A percentile compares a stretch with the other conserved stretches of the same genome.
Evolutionary conservation across 1,284 basidiomycete species (phyloP).

Genomic region (Cutaneotrichosporon sp.): DNA sequence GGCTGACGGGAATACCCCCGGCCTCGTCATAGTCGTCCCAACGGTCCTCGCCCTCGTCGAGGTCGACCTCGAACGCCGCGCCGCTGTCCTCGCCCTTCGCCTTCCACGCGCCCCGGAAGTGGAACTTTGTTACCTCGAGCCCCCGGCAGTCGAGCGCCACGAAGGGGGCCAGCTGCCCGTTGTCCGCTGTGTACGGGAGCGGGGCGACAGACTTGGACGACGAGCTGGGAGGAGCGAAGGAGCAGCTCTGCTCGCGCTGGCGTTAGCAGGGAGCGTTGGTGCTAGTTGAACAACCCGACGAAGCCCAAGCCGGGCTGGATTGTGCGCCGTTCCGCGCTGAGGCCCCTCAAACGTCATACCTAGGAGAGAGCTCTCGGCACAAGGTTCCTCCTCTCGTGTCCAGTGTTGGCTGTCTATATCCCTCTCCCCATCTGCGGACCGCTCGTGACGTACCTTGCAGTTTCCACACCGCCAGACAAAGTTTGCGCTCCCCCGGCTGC

Average conservation of each 20-base stretch:
- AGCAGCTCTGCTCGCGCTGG: slow-evolving; percentile 49
- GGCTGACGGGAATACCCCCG: slow-evolving; percentile 33
- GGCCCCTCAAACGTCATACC: no score
- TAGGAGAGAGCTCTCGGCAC: no score
- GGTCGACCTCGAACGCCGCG: slow-evolving; percentile 41
- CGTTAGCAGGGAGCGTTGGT: neutral
- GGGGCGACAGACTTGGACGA: slow-evolving; percentile 35
- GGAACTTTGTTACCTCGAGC: slow-evolving; percentile 44
- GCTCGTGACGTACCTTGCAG: slow-evolving; percentile 39
- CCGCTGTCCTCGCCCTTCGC: slow-evolving; percentile 28
- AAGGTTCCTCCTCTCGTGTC: no score
- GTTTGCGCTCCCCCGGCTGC: slow-evolving; percentile 44
- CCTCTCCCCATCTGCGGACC: no score
- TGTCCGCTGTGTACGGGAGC: slow-evolving; percentile 29
- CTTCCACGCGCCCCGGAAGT: slow-evolving; percentile 38
- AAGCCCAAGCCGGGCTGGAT: no score
- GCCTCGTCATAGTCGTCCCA: slow-evolving; percentile 51
- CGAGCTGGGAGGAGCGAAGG: slow-evolving; percentile 32
- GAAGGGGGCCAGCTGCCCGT: slow-evolving; percentile 30
- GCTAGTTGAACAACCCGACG: no score
- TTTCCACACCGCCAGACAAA: slow-evolving; percentile 47
- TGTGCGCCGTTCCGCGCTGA: no score
- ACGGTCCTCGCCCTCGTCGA: slow-evolving; percentile 44
- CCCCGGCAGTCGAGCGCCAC: slow-evolving; percentile 48
- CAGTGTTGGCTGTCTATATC: no score